A percentile compares a stretch with the other conserved stretches of the same genome.
Evolutionary conservation across 331 rosid genomes (phyloP).

Genomic region (Acacia pycnantha): DNA sequence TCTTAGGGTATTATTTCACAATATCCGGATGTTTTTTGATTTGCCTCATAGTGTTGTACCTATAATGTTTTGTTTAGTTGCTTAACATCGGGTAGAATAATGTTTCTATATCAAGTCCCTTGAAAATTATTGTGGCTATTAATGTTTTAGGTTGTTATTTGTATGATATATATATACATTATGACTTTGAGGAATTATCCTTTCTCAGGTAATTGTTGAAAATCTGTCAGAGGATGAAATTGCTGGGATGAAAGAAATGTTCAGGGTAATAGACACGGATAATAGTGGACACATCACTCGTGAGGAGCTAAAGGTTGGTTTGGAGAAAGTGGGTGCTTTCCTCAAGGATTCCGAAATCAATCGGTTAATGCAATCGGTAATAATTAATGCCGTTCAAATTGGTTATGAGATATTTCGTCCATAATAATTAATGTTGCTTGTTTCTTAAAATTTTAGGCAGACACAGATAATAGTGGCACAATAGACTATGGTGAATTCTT

Average conservation of each 20-base stretch:
- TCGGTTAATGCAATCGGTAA: conserved; percentile 77
- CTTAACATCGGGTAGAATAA: not conserved
- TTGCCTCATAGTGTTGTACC: not conserved
- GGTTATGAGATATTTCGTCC: conserved; percentile 11
- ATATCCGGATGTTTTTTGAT: not conserved
- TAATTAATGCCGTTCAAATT: not conserved
- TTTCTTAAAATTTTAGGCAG: conserved; percentile 60
- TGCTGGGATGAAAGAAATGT: conserved; percentile 87
- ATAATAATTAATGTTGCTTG: conserved; percentile 20
- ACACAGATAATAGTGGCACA: conserved; percentile 82
- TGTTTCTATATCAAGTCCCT: not conserved
- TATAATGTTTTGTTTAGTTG: not conserved
- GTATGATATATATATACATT: conserved; percentile 4
- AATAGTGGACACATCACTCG: conserved; percentile 81
- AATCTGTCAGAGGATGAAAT: conserved; percentile 87
- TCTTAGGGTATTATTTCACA: not conserved
- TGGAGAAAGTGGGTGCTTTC: conserved; percentile 76
- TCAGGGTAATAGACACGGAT: conserved; percentile 83
- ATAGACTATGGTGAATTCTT: conserved; percentile 91
- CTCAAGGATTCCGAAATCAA: conserved; percentile 77
- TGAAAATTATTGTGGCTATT: not conserved
- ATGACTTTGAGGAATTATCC: conserved; percentile 31
- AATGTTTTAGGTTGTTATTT: not conserved
- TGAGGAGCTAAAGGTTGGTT: conserved; percentile 78
- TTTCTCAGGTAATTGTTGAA: conserved; percentile 79